Conservation (phyloP, 2,329 filamentous ascomycete genomes). For the Colletotrichum echinochloae region DNA sequence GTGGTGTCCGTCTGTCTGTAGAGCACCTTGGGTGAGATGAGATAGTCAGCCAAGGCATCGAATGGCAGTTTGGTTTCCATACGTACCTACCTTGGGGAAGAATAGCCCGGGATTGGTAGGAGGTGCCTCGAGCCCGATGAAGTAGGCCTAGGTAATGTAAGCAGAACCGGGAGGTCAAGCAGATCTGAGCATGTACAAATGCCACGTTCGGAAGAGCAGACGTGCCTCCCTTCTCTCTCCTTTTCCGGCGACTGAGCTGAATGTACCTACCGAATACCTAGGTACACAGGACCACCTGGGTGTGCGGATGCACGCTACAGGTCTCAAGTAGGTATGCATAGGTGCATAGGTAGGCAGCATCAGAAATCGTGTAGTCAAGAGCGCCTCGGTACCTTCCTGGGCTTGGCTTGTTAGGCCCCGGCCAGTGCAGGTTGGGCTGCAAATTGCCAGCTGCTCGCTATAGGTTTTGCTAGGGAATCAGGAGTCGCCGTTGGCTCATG, state of each 20-base stretch:
- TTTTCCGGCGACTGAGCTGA: not conserved
- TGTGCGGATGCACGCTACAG: not conserved
- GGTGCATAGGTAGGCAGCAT: too few species aligned
- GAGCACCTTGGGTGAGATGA: not conserved
- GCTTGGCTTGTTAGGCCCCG: constrained; percentile 5
- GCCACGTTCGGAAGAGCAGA: not conserved
- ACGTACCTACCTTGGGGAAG: not conserved
- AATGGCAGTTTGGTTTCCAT: not conserved
- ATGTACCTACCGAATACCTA: not conserved
- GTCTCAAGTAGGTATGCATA: not conserved
- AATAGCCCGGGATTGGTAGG: not conserved
- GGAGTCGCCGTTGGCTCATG: constrained; percentile 29
- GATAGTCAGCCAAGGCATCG: not conserved
- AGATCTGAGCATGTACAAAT: not conserved
- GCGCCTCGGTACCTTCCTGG: not conserved
- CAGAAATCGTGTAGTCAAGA: not conserved
- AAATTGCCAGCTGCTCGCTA: constrained; percentile 47
- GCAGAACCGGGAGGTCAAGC: not conserved
- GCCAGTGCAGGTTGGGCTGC: constrained; percentile 45
- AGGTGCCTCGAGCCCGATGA: not conserved
- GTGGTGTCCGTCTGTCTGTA: constrained; percentile 1
- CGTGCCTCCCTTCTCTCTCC: not conserved
- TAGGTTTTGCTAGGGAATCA: constrained; percentile 44
- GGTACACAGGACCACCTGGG: not conserved
- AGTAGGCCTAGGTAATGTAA: not conserved